Percentiles rank a stretch among this genome's conserved stretches.
phyloP scores from a whole-genome alignment of 129 eudicot genomes.

The Artemisia tridentata region DNA sequence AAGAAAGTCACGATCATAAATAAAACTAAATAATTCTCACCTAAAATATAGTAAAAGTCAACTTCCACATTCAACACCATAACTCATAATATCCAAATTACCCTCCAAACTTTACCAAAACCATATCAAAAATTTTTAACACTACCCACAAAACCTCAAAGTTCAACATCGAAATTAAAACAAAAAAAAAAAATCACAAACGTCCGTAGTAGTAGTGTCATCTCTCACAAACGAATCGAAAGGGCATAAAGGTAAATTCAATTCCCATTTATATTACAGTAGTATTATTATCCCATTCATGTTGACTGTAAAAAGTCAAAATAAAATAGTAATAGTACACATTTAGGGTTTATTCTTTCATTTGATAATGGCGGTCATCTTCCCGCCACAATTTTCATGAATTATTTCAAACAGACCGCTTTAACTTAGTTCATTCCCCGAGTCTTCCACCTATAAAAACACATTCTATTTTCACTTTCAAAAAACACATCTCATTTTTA shows the following conservation, averaged over 20 bases:
- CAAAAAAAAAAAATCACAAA: neutral
- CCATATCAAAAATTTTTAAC: neutral
- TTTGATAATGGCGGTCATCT: slow-evolving; percentile 27
- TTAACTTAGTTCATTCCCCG: slow-evolving; percentile 19
- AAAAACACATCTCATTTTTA: neutral
- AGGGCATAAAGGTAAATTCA: neutral
- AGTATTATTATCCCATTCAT: too few relatives aligned
- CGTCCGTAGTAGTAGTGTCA: neutral
- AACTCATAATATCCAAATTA: neutral
- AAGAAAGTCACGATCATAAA: too few relatives aligned
- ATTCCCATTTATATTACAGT: neutral
- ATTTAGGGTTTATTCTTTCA: slow-evolving; percentile 29
- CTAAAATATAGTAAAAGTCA: neutral
- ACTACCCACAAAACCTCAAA: neutral
- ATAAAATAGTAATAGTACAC: neutral
- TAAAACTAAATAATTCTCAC: neutral
- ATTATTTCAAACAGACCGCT: slow-evolving; percentile 23
- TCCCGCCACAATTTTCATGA: slow-evolving; percentile 33
- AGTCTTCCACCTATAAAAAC: slow-evolving; percentile 13
- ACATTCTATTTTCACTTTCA: neutral
- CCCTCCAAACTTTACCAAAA: neutral
- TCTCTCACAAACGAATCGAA: neutral
- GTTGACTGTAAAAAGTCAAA: slow-evolving; percentile 21
- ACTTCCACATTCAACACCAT: neutral
- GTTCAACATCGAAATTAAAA: neutral